Evolutionary conservation across 108 stramenopile genomes (phyloP), one percentile per base, ranked within the genome.

Genomic region (Pseudonitzschia multiseries): DNA sequence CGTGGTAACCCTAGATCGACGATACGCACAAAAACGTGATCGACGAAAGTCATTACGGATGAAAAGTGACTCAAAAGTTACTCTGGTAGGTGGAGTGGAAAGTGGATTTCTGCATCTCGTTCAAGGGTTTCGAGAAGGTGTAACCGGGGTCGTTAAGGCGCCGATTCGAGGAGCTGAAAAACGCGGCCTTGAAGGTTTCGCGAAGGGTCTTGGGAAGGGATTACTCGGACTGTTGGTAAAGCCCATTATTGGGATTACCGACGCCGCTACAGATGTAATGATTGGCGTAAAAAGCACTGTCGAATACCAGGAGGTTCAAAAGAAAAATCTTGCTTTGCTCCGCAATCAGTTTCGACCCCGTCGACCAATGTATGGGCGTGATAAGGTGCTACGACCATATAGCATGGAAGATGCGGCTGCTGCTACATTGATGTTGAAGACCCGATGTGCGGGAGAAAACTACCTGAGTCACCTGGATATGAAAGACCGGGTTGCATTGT

Each of bases 201-300:
- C 89, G 22, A 40, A 91, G 88, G 93, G 93, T 20, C 43, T 91
- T 33, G 87, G 88, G 1, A 94, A 88, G 71, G 96, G 96, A 2
- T 78, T 93, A 26, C 72, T 96, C 15, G 95, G 96, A 20, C 57
- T 97, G 52, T 74, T 97, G 64, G 93, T 96, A 22, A 97, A 97
- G 77, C 96, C 96, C 10, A 87, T 96, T 13, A 95, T 97, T 66
- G 96, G 96, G n/a, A 71, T 94, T 21, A 84, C 91, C 12, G 96
- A 97, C 70, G 93, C 91, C 2, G 88, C 91, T 8, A 90, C 91
- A 20, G 96, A 97, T 68, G 89, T 96, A 9, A 85, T 97, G 80
- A 89, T 90, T 69, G 96, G 96, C 41, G 89, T 89, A 24, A 85
- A 91, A 74, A 86, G 81, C 31, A 74, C 81, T 43, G 76, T 88